Base-by-base conservation (phyloP, 2,329 filamentous ascomycete species). In the Exophiala phaeomuriformis region DNA sequence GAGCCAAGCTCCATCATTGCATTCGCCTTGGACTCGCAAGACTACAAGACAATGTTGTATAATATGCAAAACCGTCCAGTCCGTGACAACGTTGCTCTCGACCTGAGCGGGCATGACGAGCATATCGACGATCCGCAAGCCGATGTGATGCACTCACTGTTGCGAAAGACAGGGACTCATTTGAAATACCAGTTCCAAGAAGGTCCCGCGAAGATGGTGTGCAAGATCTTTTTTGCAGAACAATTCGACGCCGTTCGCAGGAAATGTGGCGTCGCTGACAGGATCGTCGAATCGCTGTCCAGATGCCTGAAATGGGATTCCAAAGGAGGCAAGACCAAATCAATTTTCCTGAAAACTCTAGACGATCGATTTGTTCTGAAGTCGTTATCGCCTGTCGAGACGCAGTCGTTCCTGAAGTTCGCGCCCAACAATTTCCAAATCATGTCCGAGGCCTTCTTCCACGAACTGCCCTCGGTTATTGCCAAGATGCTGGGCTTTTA, bases 401-500 rank as follows among this genome's bases (percentile, higher is more conserved):
- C 93, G 1, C 85, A 89, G 36, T 90, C 93, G 0, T 98, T 98
- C 70, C 79, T 97, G 62, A 86, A 86, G 63, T 98, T 98, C 66
- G 94, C 93, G 0, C 93, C 93, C 1, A 90, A 91, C 36, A 98
- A 98, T 72, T 98, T 98, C 69, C 86, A 85, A 64, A 95, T 98
- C 67, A 97, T 97, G 85, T 89, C 90, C 8, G 88, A 97, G 67
- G 90, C 90, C 4, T 77, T 98, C 10, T 98, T 98, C 73, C 90
- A 95, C 64, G 90, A 91, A 62, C 77, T 98, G 1, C 93, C 93
- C 0, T 95, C 89, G 1, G 93, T 95, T 40, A 98, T 98, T 65
- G 93, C 93, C 31, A 98, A 98, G 74, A 98, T 98, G 93, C 82
- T 98, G 50, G 93, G 93, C 0, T 94, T 98, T 68, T 98, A 95